Conservation (phyloP, 2,329 filamentous ascomycete species). For the Colletotrichum kahawae region DNA sequence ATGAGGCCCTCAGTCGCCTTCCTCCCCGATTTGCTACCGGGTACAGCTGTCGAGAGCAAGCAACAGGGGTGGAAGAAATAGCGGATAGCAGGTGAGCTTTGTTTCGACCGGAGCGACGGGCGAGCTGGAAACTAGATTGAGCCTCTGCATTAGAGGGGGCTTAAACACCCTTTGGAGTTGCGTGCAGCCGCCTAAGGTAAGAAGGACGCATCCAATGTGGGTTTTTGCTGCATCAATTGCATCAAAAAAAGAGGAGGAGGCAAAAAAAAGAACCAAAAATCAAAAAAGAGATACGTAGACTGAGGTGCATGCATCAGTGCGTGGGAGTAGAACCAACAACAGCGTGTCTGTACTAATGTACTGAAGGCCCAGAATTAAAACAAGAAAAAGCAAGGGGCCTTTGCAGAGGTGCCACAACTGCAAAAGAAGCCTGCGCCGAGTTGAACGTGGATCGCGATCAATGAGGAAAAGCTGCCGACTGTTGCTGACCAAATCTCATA, state of each 20-base stretch:
- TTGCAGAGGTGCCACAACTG: not conserved
- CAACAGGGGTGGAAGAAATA: not conserved
- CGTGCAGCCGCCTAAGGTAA: not conserved
- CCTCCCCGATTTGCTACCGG: constrained; percentile 18
- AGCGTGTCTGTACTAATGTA: not conserved
- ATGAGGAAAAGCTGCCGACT: not conserved
- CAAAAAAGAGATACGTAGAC: not conserved
- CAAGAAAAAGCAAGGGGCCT: not conserved
- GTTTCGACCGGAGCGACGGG: not conserved
- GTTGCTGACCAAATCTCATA: not conserved
- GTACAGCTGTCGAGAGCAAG: not conserved
- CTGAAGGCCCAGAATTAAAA: not conserved
- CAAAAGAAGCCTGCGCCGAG: not conserved
- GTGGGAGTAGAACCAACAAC: constrained; percentile 1
- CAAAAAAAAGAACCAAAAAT: not conserved
- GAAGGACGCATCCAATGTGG: not conserved
- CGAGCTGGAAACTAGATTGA: not conserved
- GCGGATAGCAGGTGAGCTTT: not conserved
- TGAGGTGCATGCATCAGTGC: not conserved
- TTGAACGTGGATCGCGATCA: not conserved
- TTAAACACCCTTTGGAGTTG: not conserved
- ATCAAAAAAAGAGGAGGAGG: not conserved
- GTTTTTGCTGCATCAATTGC: constrained; percentile 11
- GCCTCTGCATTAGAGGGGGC: not conserved
- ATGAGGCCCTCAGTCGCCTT: constrained; percentile 3